phyloP scores from a whole-genome alignment of 306 rosid species.

The Lagenaria siceraria region DNA sequence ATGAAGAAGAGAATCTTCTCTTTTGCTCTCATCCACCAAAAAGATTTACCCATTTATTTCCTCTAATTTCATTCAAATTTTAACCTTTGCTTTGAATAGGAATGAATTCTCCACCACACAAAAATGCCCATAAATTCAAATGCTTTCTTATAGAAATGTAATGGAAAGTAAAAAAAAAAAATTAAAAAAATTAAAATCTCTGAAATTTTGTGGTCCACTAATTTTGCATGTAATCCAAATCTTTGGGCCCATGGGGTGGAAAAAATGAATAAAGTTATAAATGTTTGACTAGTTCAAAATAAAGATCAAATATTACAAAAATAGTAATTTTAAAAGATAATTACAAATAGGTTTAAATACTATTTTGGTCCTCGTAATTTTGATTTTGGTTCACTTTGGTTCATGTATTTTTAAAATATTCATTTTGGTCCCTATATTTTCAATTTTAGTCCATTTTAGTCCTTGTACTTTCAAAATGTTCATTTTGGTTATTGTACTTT shows the following conservation, averaged over 20 bases:
- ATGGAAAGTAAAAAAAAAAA: background rate
- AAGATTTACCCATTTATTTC: background rate
- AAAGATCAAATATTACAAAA: background rate
- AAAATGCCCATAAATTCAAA: background rate
- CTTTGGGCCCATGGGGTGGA: background rate
- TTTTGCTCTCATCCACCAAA: constrained; percentile 9
- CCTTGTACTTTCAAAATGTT: too few species aligned
- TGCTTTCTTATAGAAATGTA: background rate
- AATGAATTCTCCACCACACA: background rate
- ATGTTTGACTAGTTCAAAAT: background rate
- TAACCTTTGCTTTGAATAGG: background rate
- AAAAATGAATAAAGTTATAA: background rate
- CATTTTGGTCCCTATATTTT: too few species aligned
- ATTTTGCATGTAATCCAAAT: background rate
- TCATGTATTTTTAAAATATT: too few species aligned
- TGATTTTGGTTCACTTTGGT: too few species aligned
- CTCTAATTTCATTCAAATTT: background rate
- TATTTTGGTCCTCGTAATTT: too few species aligned
- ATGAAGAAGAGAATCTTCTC: background rate
- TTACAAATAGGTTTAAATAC: too few species aligned
- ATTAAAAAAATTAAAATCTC: too few species aligned
- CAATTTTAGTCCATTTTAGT: too few species aligned
- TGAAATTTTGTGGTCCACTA: background rate
- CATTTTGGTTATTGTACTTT: too few species aligned
- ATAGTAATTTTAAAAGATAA: background rate